A percentile compares a stretch with the other conserved stretches of the same genome.
These are phyloP conservation scores for Eucalyptus brandiana DNA, from an alignment of 345 rosid genomes.

Conservation along the genomic window DNA sequence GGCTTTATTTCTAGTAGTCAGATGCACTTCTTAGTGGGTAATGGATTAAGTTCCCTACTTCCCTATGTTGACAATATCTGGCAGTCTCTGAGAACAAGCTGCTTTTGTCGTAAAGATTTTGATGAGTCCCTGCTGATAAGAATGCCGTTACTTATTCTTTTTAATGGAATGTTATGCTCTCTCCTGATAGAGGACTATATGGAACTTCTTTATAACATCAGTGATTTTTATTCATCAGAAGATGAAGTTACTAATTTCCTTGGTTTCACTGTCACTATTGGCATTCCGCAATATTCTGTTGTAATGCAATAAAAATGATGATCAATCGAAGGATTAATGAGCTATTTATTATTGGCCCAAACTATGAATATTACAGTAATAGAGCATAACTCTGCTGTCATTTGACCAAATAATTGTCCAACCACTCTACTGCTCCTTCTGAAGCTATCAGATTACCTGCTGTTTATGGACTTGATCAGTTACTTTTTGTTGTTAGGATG, in stretches of 20 bases:
- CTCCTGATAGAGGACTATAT: background rate
- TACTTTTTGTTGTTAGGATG: background rate
- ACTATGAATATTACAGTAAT: background rate
- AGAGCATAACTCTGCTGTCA: background rate
- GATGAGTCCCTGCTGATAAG: background rate
- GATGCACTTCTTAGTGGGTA: background rate
- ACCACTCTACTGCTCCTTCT: background rate
- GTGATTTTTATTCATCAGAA: background rate
- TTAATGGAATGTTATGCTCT: background rate
- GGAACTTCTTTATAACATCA: background rate
- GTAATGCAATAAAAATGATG: background rate
- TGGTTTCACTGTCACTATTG: background rate
- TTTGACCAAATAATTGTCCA: background rate
- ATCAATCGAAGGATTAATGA: background rate
- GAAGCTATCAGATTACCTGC: background rate
- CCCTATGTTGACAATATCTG: background rate
- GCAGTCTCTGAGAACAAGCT: background rate
- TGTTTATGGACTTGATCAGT: background rate
- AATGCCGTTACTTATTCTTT: background rate
- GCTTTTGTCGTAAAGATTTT: background rate
- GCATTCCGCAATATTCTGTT: background rate
- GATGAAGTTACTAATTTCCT: background rate
- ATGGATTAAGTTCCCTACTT: background rate
- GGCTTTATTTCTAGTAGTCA: background rate
- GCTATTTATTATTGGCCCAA: background rate